phyloP scores from a whole-genome alignment of 2,329 filamentous ascomycete genomes.

The Colletotrichum gloeosporioides region DNA sequence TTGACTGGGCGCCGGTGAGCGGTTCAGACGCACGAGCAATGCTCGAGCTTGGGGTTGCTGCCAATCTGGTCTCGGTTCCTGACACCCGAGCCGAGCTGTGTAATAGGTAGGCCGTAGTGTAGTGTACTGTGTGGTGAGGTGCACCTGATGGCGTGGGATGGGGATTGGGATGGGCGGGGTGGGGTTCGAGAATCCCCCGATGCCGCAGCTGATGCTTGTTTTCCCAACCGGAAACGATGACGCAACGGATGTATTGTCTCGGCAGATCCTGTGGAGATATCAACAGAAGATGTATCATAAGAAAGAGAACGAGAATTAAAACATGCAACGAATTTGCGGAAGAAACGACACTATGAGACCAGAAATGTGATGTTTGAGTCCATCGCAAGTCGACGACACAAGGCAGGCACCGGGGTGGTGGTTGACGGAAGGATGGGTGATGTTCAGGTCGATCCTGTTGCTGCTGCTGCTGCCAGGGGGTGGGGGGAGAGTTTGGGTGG shows the following conservation, averaged over 20 bases:
- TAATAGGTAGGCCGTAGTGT: background rate
- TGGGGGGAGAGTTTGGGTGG: background rate
- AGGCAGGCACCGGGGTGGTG: background rate
- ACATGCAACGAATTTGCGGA: background rate
- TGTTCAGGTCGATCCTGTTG: background rate
- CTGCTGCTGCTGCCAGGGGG: background rate
- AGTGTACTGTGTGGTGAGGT: background rate
- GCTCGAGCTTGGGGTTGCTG: slow-evolving; percentile 2
- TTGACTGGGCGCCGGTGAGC: background rate
- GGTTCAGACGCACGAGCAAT: background rate
- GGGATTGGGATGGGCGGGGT: slow-evolving; percentile 6
- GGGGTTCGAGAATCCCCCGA: slow-evolving; percentile 15
- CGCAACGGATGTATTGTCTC: slow-evolving; percentile 8
- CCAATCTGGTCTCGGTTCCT: slow-evolving; percentile 15
- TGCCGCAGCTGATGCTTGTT: slow-evolving; percentile 14
- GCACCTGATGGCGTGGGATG: background rate
- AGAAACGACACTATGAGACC: background rate
- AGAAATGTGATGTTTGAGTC: background rate
- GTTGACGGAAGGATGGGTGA: slow-evolving; percentile 3
- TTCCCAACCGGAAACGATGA: slow-evolving; percentile 1
- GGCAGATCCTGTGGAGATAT: slow-evolving; percentile 4
- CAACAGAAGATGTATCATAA: background rate
- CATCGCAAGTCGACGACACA: slow-evolving; percentile 2
- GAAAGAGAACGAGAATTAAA: background rate
- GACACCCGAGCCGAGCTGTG: slow-evolving; percentile 10